A percentile compares a stretch with the other conserved stretches of the same genome.
Conservation (phyloP, 148 eudicot species). For the Silene conica region DNA sequence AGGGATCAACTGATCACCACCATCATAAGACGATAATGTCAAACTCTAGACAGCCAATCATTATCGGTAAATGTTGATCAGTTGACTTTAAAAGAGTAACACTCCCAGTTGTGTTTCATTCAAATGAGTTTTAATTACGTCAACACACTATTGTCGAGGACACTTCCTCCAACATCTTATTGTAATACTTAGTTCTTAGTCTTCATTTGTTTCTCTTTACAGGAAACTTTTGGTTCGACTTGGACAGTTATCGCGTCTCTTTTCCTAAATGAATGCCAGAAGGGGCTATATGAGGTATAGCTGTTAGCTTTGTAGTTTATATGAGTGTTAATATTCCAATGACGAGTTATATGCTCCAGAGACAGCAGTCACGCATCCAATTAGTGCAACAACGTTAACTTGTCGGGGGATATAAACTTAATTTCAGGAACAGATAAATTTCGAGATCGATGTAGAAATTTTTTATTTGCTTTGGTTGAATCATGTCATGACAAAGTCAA, state of each 20-base stretch:
- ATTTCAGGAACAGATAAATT: background rate
- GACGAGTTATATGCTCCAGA: background rate
- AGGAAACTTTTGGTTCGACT: conserved; percentile 85
- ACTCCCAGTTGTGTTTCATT: too few species aligned
- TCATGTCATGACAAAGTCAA: too few species aligned
- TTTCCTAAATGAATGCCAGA: conserved; percentile 70
- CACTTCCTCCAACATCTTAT: too few species aligned
- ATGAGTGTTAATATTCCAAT: background rate
- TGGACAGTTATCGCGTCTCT: conserved; percentile 69
- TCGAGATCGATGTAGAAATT: background rate
- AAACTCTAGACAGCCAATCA: too few species aligned
- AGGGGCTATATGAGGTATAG: conserved; percentile 67
- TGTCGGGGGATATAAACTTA: background rate
- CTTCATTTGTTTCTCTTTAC: conserved; percentile 23
- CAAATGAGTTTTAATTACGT: too few species aligned
- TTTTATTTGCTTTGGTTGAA: too few species aligned
- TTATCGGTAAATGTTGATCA: too few species aligned
- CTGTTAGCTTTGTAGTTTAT: background rate
- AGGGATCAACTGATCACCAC: too few species aligned
- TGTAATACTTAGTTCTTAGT: background rate
- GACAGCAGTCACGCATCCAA: background rate
- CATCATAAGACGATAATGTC: too few species aligned
- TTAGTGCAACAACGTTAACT: background rate
- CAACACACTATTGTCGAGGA: too few species aligned
- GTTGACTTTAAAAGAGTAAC: too few species aligned